Base-by-base conservation (phyloP, 2,329 filamentous ascomycete species). In the Trichophyton simii region DNA sequence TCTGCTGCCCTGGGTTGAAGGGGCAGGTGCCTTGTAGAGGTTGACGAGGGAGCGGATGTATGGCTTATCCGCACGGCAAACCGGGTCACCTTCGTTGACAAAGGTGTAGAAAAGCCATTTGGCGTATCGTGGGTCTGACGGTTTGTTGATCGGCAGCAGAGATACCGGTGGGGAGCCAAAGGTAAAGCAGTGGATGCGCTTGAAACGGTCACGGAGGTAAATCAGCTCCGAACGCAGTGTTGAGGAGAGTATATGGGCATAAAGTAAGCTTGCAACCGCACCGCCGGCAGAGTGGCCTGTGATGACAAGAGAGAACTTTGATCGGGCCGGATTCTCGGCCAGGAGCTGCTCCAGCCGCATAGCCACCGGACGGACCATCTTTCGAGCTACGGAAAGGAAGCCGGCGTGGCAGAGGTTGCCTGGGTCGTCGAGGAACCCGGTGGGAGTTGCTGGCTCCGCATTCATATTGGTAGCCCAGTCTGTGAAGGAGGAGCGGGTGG, bases 251-350 rank as follows among this genome's bases (percentile, higher is more conserved):
- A 95, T 92, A 72, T 96, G 91, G 41, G 82, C 81, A 73, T 90
- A 95, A 0, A 95, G 78, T 9, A 96, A 77, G 2, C 86, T 82
- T 0, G 90, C 90, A 0, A 95, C 85, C 0, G 91, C 91, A 2
- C 91, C 91, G 15, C 90, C 91, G 0, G 91, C 91, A 0, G 87
- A 90, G 70, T 95, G 91, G 0, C 91, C 91, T 0, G 91, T 95
- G 63, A 96, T 87, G 18, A 95, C 78, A 7, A 95, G 79, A 15
- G 86, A 89, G 68, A 85, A 87, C 1, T 78, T 76, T 4, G 82
- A 79, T 9, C 88, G 82, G 2, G 77, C 73, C 0, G 88, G 87
- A 64, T 91, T 83, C 65, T 94, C 87, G 65, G 86, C 78, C 0
- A 95, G 79, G 0, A 94, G 76, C 64, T 84, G 79, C 1, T 86